Evolutionary conservation across 1,284 basidiomycete genomes (phyloP), one percentile per base, ranked within the genome.

Genomic region (Takashimella koratensis): DNA sequence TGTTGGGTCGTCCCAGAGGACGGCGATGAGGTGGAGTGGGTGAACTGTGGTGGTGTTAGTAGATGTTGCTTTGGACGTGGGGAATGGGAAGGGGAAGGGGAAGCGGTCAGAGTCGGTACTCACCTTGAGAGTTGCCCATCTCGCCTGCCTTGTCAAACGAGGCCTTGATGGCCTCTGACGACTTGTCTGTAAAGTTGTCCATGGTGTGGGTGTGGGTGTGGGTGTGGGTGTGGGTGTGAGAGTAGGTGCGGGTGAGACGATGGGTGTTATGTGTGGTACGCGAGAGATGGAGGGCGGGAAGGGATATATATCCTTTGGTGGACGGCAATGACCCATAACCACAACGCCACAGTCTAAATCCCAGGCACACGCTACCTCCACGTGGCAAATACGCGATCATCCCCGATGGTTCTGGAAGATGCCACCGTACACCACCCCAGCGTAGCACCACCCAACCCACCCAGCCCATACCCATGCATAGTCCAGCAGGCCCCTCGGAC

Each of bases 131-230:
- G 62, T 74, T 71, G 57, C 62, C 57, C 60, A 66, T 63, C 58
- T 74, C 71, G 52, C 72, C 75, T 4, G 79, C 75, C 53, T 76
- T 75, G 12, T 76, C 74, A 48, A 81, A 72, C 25, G 81, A 79
- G 43, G 76, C 76, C 70, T 80, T 80, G 68, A 83, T 70, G 45
- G 79, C 73, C 49, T 79, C 75, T 45, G 76, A 71, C 11, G 78
- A 78, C 54, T 75, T 74, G 56, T 74, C 74, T 59, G 76, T 76
- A 52, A 77, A 74, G 59, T 76, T 73, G 52, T 74, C 72, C 71
- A 73, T 74, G 61, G 36, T 65, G 52, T 43, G 36, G 30, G 16
- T 16, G 50, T n/a, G 49, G 42, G 20, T 30, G 51, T 51, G 44
- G 11, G 16, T 16, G 42, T 16, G 45, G 20, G 16, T 24, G 50